Evolutionary conservation across 768 basidiomycete genomes (phyloP).

Genomic region (Boletus sp.): DNA sequence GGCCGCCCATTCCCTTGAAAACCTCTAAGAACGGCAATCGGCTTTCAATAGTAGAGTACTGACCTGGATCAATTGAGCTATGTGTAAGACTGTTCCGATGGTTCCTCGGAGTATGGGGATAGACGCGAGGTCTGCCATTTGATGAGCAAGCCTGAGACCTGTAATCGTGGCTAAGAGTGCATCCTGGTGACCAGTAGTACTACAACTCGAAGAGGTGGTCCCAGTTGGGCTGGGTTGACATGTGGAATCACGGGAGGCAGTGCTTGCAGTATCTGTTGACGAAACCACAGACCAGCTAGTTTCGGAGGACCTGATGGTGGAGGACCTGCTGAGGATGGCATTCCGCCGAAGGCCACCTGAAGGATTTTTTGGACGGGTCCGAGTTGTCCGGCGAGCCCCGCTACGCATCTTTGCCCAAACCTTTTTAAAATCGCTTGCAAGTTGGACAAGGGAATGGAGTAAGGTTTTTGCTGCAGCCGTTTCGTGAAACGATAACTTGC

Average conservation of each 20-base stretch:
- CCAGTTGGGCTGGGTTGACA: background rate
- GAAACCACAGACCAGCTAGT: background rate
- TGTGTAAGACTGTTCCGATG: slow-evolving; percentile 6
- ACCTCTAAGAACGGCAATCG: background rate
- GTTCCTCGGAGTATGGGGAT: slow-evolving; percentile 4
- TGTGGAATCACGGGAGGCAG: background rate
- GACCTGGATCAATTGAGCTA: slow-evolving; percentile 11
- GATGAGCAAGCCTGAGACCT: slow-evolving; percentile 6
- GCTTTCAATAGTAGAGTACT: background rate
- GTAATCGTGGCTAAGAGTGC: background rate
- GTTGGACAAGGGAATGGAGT: background rate
- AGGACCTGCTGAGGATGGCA: background rate
- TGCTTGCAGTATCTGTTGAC: background rate
- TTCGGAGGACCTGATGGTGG: slow-evolving; percentile 1
- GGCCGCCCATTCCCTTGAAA: slow-evolving; percentile 9
- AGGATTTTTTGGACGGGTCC: background rate
- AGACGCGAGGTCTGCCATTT: slow-evolving; percentile 2
- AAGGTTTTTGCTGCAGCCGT: slow-evolving; percentile 19
- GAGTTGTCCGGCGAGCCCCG: background rate
- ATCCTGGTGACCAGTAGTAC: background rate
- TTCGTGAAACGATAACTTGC: slow-evolving; percentile 1
- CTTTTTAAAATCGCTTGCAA: slow-evolving; percentile 3
- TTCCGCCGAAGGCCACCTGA: too few species aligned
- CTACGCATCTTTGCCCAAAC: slow-evolving; percentile 3
- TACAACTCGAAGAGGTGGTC: slow-evolving; percentile 5